A percentile compares a stretch with the other conserved stretches of the same genome.
Evolutionary conservation across 257 asterid species (phyloP).

Genomic region (Solanum tacnaense): DNA sequence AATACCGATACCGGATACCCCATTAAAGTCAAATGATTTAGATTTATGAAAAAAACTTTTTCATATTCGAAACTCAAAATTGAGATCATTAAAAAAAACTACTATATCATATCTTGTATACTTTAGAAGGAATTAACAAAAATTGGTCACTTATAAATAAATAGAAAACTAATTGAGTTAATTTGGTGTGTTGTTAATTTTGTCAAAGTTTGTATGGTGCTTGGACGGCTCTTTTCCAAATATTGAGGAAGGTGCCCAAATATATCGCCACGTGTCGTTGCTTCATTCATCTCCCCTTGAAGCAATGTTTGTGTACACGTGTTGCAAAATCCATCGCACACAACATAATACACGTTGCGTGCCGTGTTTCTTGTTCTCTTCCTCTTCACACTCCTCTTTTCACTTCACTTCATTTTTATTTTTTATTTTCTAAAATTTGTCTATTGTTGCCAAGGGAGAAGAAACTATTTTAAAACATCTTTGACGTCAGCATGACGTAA

Average conservation of each 20-base stretch:
- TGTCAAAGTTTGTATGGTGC: not conserved
- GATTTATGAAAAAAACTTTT: too few relatives aligned
- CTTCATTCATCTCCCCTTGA: not conserved
- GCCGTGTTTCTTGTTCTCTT: not conserved
- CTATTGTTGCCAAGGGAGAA: not conserved
- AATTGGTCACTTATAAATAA: too few relatives aligned
- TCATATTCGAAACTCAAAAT: too few relatives aligned
- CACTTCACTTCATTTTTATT: not conserved
- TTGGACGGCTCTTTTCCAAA: not conserved
- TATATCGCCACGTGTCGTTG: not conserved
- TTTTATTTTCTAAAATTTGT: not conserved
- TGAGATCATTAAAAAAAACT: too few relatives aligned
- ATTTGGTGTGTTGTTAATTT: not conserved
- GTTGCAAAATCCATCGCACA: not conserved
- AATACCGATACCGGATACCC: accelerated
- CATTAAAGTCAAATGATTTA: too few relatives aligned
- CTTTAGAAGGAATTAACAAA: too few relatives aligned
- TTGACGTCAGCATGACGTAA: not conserved
- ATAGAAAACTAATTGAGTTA: not conserved
- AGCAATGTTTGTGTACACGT: not conserved
- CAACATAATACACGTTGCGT: not conserved
- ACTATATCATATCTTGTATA: too few relatives aligned
- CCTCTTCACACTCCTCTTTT: not conserved
- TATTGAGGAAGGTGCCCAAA: not conserved
- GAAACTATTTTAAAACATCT: not conserved